Percentiles rank a stretch among this genome's conserved stretches.
Conservation (phyloP, 2,329 filamentous ascomycete species). For the Trichoderma simmonsii region DNA sequence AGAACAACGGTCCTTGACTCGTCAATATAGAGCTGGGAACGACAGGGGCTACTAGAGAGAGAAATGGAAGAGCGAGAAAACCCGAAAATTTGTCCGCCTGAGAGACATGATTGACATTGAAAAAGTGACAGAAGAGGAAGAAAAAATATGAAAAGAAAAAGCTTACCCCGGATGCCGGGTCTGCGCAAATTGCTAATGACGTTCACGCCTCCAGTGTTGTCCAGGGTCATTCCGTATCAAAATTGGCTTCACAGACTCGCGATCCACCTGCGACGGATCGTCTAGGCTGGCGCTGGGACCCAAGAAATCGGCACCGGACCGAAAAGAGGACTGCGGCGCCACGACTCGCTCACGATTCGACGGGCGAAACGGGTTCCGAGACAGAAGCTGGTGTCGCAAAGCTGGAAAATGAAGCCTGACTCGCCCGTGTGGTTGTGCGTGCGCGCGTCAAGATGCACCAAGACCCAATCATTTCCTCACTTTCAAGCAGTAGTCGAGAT, state of each 20-base stretch:
- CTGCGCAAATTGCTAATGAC: constrained; percentile 16
- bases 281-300: not conserved
- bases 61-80: not conserved
- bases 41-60: not conserved
- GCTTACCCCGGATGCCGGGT: constrained; percentile 7
- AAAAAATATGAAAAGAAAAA: not conserved
- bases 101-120: not conserved
- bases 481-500: not conserved
- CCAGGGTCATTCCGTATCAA: constrained; percentile 3
- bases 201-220: not conserved
- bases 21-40: not conserved
- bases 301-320: not conserved
- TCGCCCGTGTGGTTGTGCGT: not conserved
- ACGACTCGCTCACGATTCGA: constrained; percentile 10
- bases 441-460: constrained; percentile 3
- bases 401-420: not conserved
- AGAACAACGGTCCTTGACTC: not conserved
- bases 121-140: not conserved
- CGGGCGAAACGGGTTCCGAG: not conserved
- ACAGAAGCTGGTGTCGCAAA: constrained; percentile 8
- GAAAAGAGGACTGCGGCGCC: not conserved
- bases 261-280: constrained; percentile 9
- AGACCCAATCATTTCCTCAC: not conserved
- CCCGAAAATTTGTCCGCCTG: not conserved
- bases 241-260: constrained; percentile 1